phyloP scores from a whole-genome alignment of 1,284 basidiomycete species.

The Heterobasidion irregulare region DNA sequence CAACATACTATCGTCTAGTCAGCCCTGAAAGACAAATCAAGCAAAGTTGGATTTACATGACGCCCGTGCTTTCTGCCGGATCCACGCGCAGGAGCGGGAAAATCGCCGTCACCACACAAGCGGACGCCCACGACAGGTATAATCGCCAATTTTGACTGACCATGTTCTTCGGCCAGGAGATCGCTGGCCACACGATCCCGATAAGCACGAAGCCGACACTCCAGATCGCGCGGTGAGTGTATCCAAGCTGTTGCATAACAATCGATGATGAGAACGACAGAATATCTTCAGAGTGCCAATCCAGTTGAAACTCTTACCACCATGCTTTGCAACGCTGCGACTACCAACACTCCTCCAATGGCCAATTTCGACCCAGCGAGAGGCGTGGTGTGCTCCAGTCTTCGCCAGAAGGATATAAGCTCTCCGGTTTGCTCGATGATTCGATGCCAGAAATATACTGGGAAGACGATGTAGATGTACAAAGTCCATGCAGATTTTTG shows the following conservation, averaged over 20 bases:
- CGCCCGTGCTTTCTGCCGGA: conserved; percentile 55
- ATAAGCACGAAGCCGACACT: conserved; percentile 58
- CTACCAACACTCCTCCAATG: conserved; percentile 22
- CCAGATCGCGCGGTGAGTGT: conserved; percentile 69
- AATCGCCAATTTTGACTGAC: conserved; percentile 22
- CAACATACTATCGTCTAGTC: conserved; percentile 13
- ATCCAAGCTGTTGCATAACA: conserved; percentile 40
- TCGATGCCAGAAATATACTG: conserved; percentile 70
- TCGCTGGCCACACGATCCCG: conserved; percentile 62
- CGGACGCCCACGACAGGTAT: conserved; percentile 37
- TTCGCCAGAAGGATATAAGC: conserved; percentile 24
- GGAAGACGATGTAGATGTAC: conserved; percentile 72
- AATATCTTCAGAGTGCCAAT: background rate
- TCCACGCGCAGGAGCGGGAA: conserved; percentile 74
- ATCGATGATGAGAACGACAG: background rate
- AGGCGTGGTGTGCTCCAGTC: conserved; percentile 13
- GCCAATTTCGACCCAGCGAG: conserved; percentile 12
- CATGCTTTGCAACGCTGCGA: conserved; percentile 55
- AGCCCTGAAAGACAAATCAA: background rate
- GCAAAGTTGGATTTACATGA: conserved; percentile 41
- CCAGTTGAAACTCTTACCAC: conserved; percentile 42
- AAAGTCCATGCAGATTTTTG: conserved; percentile 69
- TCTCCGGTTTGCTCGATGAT: conserved; percentile 9
- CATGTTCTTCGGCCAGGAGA: conserved; percentile 32
- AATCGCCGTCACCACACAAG: conserved; percentile 48